Evolutionary conservation across 1,139 yeast species (phyloP).

Genomic region (Candida glucosophila): DNA sequence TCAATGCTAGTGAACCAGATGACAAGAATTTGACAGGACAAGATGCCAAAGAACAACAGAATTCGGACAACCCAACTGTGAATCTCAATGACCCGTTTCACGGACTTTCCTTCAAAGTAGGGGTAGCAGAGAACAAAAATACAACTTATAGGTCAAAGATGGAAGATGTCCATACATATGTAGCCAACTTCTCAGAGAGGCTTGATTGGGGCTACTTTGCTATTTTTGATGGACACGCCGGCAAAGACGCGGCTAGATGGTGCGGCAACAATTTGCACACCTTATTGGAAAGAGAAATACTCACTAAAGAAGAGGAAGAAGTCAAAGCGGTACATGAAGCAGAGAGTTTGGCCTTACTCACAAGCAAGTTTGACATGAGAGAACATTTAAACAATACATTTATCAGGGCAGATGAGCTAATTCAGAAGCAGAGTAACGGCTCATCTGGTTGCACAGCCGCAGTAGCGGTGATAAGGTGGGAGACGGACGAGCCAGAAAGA

Average conservation of each 20-base stretch:
- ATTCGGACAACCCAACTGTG: too few species aligned
- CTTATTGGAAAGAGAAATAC: slow-evolving; percentile 48
- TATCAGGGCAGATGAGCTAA: slow-evolving; percentile 62
- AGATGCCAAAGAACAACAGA: too few species aligned
- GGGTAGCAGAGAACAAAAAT: slow-evolving; percentile 86
- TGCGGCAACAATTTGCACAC: slow-evolving; percentile 82
- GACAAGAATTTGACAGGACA: too few species aligned
- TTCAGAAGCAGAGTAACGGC: slow-evolving; percentile 52
- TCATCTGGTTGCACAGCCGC: slow-evolving; percentile 93
- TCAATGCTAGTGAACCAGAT: too few species aligned
- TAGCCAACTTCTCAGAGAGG: slow-evolving; percentile 83
- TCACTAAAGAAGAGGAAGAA: slow-evolving; percentile 7
- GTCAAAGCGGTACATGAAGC: slow-evolving; percentile 5
- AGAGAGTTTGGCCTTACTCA: slow-evolving; percentile 9
- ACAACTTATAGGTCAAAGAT: slow-evolving; percentile 73
- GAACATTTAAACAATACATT: slow-evolving; percentile 55
- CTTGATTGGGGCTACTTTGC: slow-evolving; percentile 96
- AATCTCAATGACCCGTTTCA: slow-evolving; percentile 32
- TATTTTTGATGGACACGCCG: slow-evolving; percentile 97
- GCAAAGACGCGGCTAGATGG: slow-evolving; percentile 89
- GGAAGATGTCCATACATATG: slow-evolving; percentile 96
- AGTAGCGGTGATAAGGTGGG: slow-evolving; percentile 89
- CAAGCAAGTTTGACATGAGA: slow-evolving; percentile 26
- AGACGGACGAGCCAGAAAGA: slow-evolving; percentile 31
- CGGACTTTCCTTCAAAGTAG: slow-evolving; percentile 64